Conservation (phyloP, 805 yeast species). For the Yarrowia deformans region DNA sequence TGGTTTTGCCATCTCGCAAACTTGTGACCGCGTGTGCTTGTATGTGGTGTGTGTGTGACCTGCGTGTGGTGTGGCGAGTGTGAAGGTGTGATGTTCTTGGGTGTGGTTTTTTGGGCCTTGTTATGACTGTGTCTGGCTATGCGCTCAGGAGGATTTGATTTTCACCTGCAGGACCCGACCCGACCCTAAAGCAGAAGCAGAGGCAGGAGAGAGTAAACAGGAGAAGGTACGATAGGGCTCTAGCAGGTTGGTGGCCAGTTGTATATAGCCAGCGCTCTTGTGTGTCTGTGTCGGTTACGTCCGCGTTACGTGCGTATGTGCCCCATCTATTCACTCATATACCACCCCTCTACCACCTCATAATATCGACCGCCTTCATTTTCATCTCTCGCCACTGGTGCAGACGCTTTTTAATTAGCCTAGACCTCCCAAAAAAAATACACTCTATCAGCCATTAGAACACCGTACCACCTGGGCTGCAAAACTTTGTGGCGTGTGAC, state of each 20-base stretch:
- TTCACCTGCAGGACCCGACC: conserved; percentile 27
- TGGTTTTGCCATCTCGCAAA: conserved; percentile 28
- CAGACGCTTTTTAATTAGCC: conserved; percentile 4
- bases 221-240: no score
- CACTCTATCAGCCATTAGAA: not conserved
- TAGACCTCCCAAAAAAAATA: not conserved
- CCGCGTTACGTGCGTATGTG: no score
- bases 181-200: not conserved
- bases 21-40: no score
- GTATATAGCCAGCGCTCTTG: no score
- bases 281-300: no score
- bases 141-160: conserved; percentile 32
- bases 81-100: not conserved
- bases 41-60: not conserved
- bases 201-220: not conserved
- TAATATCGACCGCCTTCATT: no score
- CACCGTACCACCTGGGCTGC: not conserved
- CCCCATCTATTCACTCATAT: no score
- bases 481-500: not conserved
- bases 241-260: no score
- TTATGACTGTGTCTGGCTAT: not conserved
- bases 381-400: not conserved
- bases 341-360: no score
- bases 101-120: not conserved
- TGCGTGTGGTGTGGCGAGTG: not conserved